These are phyloP conservation scores for Aspergillus brunneoviolaceus DNA, from an alignment of 2,329 filamentous ascomycete species.

Conservation along the genomic window DNA sequence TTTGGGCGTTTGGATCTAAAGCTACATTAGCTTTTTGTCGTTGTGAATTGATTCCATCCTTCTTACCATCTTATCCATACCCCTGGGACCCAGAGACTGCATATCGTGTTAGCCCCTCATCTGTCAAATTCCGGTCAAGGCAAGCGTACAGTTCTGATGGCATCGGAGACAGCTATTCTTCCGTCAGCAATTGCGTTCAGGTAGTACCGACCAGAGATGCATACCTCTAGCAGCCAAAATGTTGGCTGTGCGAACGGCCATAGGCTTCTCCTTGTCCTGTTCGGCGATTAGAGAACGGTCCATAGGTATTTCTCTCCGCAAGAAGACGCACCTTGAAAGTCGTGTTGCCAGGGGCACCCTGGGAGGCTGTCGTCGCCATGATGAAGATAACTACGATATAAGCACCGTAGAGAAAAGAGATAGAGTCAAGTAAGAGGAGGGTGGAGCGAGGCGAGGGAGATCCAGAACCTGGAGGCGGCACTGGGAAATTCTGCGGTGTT, in stretches of 20 bases:
- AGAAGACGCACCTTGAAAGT: conserved; percentile 61
- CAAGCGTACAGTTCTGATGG: conserved; percentile 73
- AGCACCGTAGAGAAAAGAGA: conserved; percentile 27
- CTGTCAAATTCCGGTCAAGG: conserved; percentile 11
- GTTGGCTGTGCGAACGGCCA: conserved; percentile 92
- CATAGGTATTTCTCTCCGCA: conserved; percentile 28
- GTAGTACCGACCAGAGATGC: conserved; percentile 20
- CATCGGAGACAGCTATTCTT: conserved; percentile 82
- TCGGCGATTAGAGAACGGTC: conserved; percentile 41
- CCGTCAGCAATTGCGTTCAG: conserved; percentile 26
- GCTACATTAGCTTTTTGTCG: conserved; percentile 23
- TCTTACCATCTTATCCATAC: conserved; percentile 93
- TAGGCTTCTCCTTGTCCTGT: conserved; percentile 93
- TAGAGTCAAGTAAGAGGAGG: conserved; percentile 20
- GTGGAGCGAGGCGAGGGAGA: conserved; percentile 22
- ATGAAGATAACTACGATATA: conserved; percentile 33
- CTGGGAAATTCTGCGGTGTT: conserved; percentile 42
- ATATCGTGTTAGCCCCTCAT: conserved; percentile 42
- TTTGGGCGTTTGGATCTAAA: conserved; percentile 82
- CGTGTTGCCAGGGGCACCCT: conserved; percentile 57
- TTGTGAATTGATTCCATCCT: not conserved
- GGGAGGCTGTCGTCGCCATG: conserved; percentile 52
- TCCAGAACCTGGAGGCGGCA: conserved; percentile 23
- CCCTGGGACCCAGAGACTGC: conserved; percentile 84
- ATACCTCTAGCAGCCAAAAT: conserved; percentile 94